Percentiles rank a stretch among this genome's conserved stretches.
phyloP scores from a whole-genome alignment of 768 basidiomycete species.

The Rhodosporidiobolus sp. region DNA sequence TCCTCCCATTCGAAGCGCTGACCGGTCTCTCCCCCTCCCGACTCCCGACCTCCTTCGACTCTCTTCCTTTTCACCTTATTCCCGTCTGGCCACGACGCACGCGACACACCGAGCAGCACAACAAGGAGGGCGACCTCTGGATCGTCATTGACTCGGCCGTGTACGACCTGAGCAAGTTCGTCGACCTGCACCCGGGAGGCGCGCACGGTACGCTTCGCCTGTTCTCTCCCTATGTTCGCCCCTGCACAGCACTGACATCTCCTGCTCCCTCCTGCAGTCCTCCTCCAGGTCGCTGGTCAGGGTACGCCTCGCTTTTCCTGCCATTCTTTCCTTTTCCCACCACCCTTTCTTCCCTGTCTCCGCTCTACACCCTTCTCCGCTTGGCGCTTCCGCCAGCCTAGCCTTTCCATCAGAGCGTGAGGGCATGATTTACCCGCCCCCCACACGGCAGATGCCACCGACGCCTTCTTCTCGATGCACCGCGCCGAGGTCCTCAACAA shows the following conservation, averaged over 20 bases:
- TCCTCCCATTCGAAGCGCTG: no score
- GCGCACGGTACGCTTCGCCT: no score
- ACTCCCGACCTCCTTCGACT: background rate
- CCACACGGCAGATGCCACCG: slow-evolving; percentile 56
- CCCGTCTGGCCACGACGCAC: background rate
- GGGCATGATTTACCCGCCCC: background rate
- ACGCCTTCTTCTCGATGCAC: slow-evolving; percentile 84
- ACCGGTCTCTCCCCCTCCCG: no score
- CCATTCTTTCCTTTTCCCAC: no score
- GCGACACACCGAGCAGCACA: slow-evolving; percentile 67
- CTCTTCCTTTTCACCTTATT: background rate
- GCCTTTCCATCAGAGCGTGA: no score
- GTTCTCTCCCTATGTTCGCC: no score
- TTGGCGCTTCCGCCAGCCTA: no score
- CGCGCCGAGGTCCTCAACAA: slow-evolving; percentile 69
- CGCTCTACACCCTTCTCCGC: no score
- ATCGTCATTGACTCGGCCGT: slow-evolving; percentile 58
- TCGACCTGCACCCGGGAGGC: slow-evolving; percentile 78
- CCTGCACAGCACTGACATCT: no score
- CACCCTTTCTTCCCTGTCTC: no score
- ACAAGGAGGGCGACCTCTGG: slow-evolving; percentile 79
- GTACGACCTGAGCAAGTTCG: slow-evolving; percentile 68
- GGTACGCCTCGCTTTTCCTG: slow-evolving; percentile 50
- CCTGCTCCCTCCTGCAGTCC: no score
- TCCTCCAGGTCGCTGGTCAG: slow-evolving; percentile 61